Percentiles rank a stretch among this genome's conserved stretches.
phyloP scores from a whole-genome alignment of 164 flowering plant genomes.

The Vitis labrusca region DNA sequence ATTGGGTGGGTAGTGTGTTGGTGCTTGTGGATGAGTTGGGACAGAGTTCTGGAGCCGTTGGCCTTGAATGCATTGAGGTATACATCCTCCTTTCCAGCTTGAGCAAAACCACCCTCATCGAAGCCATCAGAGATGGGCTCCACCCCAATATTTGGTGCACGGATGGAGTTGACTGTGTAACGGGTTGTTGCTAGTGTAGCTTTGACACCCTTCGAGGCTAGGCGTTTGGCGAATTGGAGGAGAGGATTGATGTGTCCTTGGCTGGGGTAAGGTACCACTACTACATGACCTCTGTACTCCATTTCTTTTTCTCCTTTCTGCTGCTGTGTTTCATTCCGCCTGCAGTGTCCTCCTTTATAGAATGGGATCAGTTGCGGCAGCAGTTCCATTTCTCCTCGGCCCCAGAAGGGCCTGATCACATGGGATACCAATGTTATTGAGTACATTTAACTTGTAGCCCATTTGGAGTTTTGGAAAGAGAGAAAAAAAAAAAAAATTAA shows the following conservation, averaged over 20 bases:
- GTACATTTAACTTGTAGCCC: too few species aligned
- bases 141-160: conserved; percentile 12
- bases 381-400: too few species aligned
- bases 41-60: conserved; percentile 34
- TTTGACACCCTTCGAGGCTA: conserved; percentile 32
- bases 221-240: conserved; percentile 35
- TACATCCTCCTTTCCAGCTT: conserved; percentile 6
- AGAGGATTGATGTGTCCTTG: conserved; percentile 47
- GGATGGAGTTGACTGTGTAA: conserved; percentile 17
- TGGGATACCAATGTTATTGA: too few species aligned
- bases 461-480: too few species aligned
- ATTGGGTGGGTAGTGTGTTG: conserved; percentile 11
- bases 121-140: conserved; percentile 42
- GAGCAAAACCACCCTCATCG: conserved; percentile 24
- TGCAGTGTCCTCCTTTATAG: too few species aligned
- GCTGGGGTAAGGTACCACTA: conserved; percentile 29
- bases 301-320: too few species aligned
- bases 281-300: conserved; percentile 14
- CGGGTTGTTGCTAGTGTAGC: conserved; percentile 31
- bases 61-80: conserved; percentile 24
- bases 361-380: too few species aligned
- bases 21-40: conserved; percentile 21
- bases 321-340: too few species aligned
- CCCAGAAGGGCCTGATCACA: too few species aligned
- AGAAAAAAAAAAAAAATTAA: too few species aligned